These are phyloP conservation scores for Phytophthora multivora DNA, from an alignment of 352 stramenopile genomes.

Conservation along the genomic window DNA sequence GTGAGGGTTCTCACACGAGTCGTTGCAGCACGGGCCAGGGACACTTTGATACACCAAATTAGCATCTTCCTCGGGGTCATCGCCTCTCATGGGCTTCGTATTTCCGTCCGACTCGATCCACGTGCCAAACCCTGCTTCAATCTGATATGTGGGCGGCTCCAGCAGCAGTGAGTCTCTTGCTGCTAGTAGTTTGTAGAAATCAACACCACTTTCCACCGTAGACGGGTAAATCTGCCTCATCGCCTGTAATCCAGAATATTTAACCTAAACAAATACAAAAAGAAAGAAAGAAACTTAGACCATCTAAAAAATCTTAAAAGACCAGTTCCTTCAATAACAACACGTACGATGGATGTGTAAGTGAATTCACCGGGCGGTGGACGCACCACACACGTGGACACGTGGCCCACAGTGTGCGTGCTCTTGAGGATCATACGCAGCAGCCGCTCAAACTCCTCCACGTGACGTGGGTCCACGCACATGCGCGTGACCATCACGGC, in stretches of 20 bases:
- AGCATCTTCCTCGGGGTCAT: slow-evolving; percentile 65
- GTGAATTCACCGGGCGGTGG: slow-evolving; percentile 73
- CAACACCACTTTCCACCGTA: slow-evolving; percentile 60
- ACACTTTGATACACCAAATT: slow-evolving; percentile 82
- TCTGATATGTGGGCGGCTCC: slow-evolving; percentile 82
- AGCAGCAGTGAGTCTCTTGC: slow-evolving; percentile 77
- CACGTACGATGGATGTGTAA: slow-evolving; percentile 83
- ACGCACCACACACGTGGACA: slow-evolving; percentile 84
- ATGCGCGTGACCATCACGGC: slow-evolving; percentile 86
- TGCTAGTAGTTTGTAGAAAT: slow-evolving; percentile 83
- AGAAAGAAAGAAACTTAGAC: background rate
- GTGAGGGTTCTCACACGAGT: slow-evolving; percentile 84
- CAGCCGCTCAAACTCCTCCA: slow-evolving; percentile 81
- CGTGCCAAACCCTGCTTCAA: slow-evolving; percentile 83
- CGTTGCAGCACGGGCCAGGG: slow-evolving; percentile 76
- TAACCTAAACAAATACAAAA: slow-evolving; percentile 52
- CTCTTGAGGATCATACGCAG: slow-evolving; percentile 83
- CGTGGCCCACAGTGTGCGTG: slow-evolving; percentile 77
- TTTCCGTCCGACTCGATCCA: slow-evolving; percentile 86
- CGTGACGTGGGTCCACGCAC: slow-evolving; percentile 71
- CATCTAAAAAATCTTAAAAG: slow-evolving; percentile 9
- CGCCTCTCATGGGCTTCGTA: slow-evolving; percentile 76
- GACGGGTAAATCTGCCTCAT: slow-evolving; percentile 81
- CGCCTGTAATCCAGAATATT: slow-evolving; percentile 73
- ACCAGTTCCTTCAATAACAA: background rate